phyloP scores from a whole-genome alignment of 2,329 filamentous ascomycete species.

The Penicillium decumbens region DNA sequence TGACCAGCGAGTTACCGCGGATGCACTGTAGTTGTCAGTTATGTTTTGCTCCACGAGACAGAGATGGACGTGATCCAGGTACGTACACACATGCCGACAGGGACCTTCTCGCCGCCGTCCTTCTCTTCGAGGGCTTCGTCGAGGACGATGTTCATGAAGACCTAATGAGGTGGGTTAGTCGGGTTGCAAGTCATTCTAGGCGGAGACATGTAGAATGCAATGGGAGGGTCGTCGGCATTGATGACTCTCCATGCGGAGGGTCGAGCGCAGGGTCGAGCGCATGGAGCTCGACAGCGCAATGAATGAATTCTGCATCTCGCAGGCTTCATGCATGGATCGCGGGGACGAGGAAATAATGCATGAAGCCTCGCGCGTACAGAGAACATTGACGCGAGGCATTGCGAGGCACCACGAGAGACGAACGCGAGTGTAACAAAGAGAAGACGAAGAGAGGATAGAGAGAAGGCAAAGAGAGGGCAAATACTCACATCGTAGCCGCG shows the following conservation, averaged over 20 bases:
- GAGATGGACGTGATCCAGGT: neutral
- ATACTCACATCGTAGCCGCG: slow-evolving; percentile 86
- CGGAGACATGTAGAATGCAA: neutral
- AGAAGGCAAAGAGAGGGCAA: neutral
- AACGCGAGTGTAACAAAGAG: neutral
- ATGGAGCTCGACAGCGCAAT: neutral
- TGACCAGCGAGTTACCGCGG: slow-evolving; percentile 95
- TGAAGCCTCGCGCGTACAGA: too few relatives aligned
- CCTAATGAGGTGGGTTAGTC: slow-evolving; percentile 49
- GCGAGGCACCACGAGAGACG: neutral
- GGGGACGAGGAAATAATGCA: too few relatives aligned
- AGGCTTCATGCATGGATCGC: too few relatives aligned
- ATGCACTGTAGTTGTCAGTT: slow-evolving; percentile 62
- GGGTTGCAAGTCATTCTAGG: too few relatives aligned
- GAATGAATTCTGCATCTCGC: neutral
- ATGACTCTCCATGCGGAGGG: neutral
- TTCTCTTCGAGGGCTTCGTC: slow-evolving; percentile 97
- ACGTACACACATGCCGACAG: slow-evolving; percentile 85
- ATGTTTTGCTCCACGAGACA: too few relatives aligned
- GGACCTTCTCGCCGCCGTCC: slow-evolving; percentile 80
- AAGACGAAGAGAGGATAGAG: neutral
- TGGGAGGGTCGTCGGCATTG: neutral
- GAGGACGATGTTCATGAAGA: slow-evolving; percentile 96
- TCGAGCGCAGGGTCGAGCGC: too few relatives aligned
- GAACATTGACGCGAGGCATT: too few relatives aligned